Evolutionary conservation across 768 basidiomycete genomes (phyloP).

Genomic region (Pleurotus cornucopiae): DNA sequence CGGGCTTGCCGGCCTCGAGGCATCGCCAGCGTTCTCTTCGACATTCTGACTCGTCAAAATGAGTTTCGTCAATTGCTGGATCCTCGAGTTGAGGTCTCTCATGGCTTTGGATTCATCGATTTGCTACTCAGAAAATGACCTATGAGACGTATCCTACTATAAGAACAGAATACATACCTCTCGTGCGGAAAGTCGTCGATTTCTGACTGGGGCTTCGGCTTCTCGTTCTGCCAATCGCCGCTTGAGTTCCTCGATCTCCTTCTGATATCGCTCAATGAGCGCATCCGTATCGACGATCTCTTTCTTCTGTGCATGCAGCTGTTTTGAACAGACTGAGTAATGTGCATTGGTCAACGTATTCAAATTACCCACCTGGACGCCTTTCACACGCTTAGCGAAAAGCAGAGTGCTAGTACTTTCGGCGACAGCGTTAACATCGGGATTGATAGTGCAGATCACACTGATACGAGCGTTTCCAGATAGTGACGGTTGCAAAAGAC

Average conservation of each 20-base stretch:
- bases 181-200: constrained; percentile 46
- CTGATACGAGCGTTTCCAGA: constrained; percentile 95
- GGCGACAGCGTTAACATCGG: constrained; percentile 68
- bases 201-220: constrained; percentile 49
- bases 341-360: no score
- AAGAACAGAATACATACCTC: constrained; percentile 28
- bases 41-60: constrained; percentile 85
- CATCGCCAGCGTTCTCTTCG: constrained; percentile 61
- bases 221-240: constrained; percentile 66
- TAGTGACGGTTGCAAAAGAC: constrained; percentile 91
- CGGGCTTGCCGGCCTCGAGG: constrained; percentile 78
- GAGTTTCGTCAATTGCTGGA: constrained; percentile 78
- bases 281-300: constrained; percentile 93
- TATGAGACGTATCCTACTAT: not conserved
- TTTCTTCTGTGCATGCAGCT: constrained; percentile 87
- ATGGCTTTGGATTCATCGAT: constrained; percentile 82
- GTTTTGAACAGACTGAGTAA: constrained; percentile 1
- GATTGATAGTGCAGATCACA: constrained; percentile 94
- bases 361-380: constrained; percentile 57
- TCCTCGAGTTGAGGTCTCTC: constrained; percentile 75
- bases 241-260: constrained; percentile 91
- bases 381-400: constrained; percentile 90
- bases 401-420: constrained; percentile 88
- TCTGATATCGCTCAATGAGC: constrained; percentile 88
- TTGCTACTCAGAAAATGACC: constrained; percentile 43